Percentiles rank a stretch among this genome's conserved stretches.
Conservation (phyloP, 1,139 yeast genomes). For the Geotrichum citri-aurantii region DNA sequence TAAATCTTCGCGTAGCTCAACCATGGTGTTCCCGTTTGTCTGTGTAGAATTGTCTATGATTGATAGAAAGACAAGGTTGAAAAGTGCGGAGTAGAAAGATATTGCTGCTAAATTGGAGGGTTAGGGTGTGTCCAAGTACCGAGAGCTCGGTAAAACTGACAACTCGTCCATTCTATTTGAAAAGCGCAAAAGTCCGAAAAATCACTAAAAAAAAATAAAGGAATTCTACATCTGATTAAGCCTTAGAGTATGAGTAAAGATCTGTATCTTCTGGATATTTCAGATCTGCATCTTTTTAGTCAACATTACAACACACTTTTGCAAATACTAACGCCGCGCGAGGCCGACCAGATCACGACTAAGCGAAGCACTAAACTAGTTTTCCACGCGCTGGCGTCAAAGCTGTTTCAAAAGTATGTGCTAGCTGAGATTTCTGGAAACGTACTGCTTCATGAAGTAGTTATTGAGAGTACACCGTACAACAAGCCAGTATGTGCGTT, state of each 20-base stretch:
- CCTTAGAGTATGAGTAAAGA: not conserved
- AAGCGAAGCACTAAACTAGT: not conserved
- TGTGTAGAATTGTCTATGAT: not conserved
- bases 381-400: constrained; percentile 4
- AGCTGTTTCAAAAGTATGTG: constrained; percentile 8
- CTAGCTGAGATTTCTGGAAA: not conserved
- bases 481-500: constrained; percentile 1
- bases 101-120: not conserved
- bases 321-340: not conserved
- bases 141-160: not conserved
- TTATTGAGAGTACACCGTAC: not conserved
- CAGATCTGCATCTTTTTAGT: not conserved
- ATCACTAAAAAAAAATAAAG: not conserved
- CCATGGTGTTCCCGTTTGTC: constrained; percentile 1
- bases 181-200: not conserved
- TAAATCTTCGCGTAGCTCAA: constrained; percentile 58
- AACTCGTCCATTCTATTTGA: not conserved
- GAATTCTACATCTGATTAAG: not conserved
- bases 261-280: not conserved
- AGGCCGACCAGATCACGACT: not conserved
- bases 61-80: not conserved
- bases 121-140: not conserved
- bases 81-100: not conserved
- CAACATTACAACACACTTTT: not conserved
- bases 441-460: not conserved